phyloP scores from a whole-genome alignment of 495 filamentous ascomycete species.

The Echria macrotheca region DNA sequence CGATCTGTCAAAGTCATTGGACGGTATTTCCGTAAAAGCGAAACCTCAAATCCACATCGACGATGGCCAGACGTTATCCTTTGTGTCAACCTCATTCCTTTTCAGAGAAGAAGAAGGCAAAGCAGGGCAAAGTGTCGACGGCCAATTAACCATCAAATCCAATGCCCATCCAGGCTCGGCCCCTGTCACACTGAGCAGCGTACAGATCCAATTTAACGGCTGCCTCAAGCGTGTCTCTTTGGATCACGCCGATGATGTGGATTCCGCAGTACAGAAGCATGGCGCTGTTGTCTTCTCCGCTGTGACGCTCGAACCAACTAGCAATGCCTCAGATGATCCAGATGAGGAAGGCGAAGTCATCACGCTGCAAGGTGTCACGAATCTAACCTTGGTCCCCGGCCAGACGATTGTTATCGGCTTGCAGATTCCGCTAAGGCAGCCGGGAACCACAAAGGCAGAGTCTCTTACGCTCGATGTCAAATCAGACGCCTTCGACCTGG shows the following conservation, averaged over 20 bases:
- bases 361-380: conserved; percentile 48
- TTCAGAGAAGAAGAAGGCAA: conserved; percentile 73
- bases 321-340: conserved; percentile 18
- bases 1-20: conserved; percentile 66
- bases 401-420: conserved; percentile 67
- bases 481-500: conserved; percentile 61
- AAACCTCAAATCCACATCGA: conserved; percentile 62
- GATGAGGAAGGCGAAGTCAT: conserved; percentile 23
- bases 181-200: conserved; percentile 57
- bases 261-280: conserved; percentile 4
- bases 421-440: conserved; percentile 68
- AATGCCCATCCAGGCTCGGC: conserved; percentile 56
- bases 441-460: conserved; percentile 65
- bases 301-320: conserved; percentile 11
- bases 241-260: conserved; percentile 28
- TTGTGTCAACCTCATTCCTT: conserved; percentile 64
- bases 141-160: conserved; percentile 71
- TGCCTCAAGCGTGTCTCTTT: conserved; percentile 54
- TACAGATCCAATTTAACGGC: conserved; percentile 66
- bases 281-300: conserved; percentile 11
- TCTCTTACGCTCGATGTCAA: conserved; percentile 58
- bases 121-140: conserved; percentile 68
- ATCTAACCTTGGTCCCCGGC: conserved; percentile 64
- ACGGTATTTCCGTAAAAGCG: conserved; percentile 45
- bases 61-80: conserved; percentile 63